Percentiles rank a stretch among this genome's conserved stretches.
phyloP scores from a whole-genome alignment of 2,329 filamentous ascomycete genomes.

The Ascocoryne sarcoides region DNA sequence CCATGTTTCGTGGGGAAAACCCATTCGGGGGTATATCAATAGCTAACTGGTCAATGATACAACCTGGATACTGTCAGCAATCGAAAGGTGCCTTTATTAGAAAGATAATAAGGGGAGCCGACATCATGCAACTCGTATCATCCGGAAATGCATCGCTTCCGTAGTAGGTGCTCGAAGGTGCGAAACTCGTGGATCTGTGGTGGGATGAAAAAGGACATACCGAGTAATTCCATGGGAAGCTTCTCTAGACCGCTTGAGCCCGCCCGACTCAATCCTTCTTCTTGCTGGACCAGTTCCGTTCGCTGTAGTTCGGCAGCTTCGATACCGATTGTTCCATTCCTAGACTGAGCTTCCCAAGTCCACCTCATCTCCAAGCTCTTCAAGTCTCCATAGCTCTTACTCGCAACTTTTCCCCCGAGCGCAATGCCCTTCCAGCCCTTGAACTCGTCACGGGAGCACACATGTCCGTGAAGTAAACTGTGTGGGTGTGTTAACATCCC shows the following conservation, averaged over 20 bases:
- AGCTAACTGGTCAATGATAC: slow-evolving; percentile 67
- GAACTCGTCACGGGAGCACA: slow-evolving; percentile 47
- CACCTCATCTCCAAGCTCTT: slow-evolving; percentile 47
- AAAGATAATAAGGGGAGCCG: background rate
- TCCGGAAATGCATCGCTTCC: background rate
- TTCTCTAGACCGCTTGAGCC: slow-evolving; percentile 30
- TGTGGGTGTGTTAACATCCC: slow-evolving; percentile 35
- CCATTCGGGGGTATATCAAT: slow-evolving; percentile 69
- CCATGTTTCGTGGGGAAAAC: slow-evolving; percentile 66
- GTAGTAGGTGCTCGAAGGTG: background rate
- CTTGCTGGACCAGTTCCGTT: slow-evolving; percentile 1
- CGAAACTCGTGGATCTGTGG: background rate
- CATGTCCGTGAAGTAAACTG: slow-evolving; percentile 49
- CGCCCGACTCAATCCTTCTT: slow-evolving; percentile 28
- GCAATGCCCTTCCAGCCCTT: slow-evolving; percentile 55
- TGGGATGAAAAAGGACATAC: slow-evolving; percentile 38
- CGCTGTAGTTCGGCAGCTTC: background rate
- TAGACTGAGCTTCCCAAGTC: slow-evolving; percentile 31
- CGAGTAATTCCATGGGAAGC: slow-evolving; percentile 61
- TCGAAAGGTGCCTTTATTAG: no score
- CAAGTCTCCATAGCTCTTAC: slow-evolving; percentile 53
- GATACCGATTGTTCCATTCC: slow-evolving; percentile 1
- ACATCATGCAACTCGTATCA: background rate
- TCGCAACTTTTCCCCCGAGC: slow-evolving; percentile 45
- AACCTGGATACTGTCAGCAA: slow-evolving; percentile 37